Evolutionary conservation across 805 yeast genomes (phyloP).

Genomic region (Kodamaea lidongshanica): DNA sequence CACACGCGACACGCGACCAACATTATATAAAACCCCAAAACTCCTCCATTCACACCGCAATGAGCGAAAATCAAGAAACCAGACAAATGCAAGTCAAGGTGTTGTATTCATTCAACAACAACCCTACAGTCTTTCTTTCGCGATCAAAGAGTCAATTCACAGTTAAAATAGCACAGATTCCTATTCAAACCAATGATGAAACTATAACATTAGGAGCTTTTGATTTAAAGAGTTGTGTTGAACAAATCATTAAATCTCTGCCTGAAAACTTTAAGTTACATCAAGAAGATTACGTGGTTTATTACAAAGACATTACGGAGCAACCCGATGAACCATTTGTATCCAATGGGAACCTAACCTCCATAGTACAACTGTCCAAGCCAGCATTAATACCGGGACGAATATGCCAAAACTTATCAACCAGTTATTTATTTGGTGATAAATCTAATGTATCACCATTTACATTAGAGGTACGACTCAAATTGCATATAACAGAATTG

Average conservation of each 20-base stretch:
- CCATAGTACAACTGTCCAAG: constrained; percentile 21
- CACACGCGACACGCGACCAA: background rate
- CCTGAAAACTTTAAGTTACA: constrained; percentile 38
- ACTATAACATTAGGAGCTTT: constrained; percentile 36
- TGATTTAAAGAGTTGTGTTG: constrained; percentile 33
- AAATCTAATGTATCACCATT: constrained; percentile 33
- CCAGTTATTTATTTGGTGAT: constrained; percentile 33
- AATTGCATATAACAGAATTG: constrained; percentile 37
- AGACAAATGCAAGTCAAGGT: constrained; percentile 42
- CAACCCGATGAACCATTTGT: constrained; percentile 46
- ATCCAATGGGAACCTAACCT: constrained; percentile 34
- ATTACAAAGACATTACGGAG: constrained; percentile 41
- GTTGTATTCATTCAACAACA: constrained; percentile 39
- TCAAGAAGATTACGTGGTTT: constrained; percentile 39
- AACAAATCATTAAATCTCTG: constrained; percentile 32
- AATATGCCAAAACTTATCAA: constrained; percentile 53
- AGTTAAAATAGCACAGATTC: constrained; percentile 35
- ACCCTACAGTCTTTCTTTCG: constrained; percentile 37
- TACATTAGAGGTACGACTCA: constrained; percentile 53
- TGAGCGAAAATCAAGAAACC: constrained; percentile 19
- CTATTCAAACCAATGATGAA: constrained; percentile 21
- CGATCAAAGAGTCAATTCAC: constrained; percentile 29
- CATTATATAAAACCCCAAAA: background rate
- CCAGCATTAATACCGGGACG: constrained; percentile 41
- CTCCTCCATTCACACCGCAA: constrained; percentile 5